Evolutionary conservation across 2,329 filamentous ascomycete species (phyloP), one percentile per base, ranked within the genome.

Genomic region (Sarocladiaceae sp.): DNA sequence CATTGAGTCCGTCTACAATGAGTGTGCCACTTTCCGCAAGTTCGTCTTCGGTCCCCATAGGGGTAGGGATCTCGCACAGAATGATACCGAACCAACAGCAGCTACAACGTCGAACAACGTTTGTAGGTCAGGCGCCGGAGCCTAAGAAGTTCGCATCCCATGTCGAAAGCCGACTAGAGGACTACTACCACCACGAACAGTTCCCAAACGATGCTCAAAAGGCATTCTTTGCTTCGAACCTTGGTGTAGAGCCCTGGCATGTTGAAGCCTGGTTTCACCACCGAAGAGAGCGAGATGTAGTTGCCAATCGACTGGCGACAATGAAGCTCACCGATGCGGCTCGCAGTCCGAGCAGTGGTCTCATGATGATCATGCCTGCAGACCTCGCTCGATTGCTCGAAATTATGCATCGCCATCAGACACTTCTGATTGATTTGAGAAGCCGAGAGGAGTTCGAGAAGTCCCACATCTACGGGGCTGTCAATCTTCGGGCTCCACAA

Each of bases 191-290:
- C 20, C 59, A 60, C 6, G 65, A 74, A 21, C 63, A 70, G 2
- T 55, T 67, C 2, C 74, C 75, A 2, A 74, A 64, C 33, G 64
- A 73, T 37, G 69, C 67, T 1, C 67, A 74, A 32, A 69, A 69
- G 27, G 73, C 73, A 32, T 72, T 76, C 53, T 61, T 77, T 33
- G 73, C 75, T 9, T 78, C 74, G 0, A 78, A 72, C 32, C 57
- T 78, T 2, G 71, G 72, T 12, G 68, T 76, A 19, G 72, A 77
- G 45, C 64, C 67, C 3, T 59, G 63, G 39, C 70, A 77, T 49
- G 65, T 79, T 21, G 66, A 74, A 46, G 66, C 74, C 44, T 79
- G 75, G 75, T 78, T 77, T 53, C 67, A 73, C 47, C 70, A 76
- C 47, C 69, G 73, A 16, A 66, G 72, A 23, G 67, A 76, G 41